phyloP scores from a whole-genome alignment of 163 green algal genomes.

The Chlorella variabilis region DNA sequence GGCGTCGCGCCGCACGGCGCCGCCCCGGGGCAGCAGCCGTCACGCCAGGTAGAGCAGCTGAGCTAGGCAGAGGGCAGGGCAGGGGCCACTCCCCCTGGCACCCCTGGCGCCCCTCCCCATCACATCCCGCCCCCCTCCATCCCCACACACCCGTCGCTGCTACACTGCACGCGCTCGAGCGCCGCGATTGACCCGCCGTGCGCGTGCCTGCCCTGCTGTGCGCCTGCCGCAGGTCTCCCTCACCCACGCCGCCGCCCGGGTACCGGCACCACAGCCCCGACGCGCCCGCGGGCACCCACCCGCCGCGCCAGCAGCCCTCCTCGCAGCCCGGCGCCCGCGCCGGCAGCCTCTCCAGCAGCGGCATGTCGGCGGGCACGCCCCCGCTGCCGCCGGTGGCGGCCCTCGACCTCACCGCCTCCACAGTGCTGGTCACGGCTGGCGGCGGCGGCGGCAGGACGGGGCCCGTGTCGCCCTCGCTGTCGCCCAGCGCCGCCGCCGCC shows the following conservation, averaged over 20 bases:
- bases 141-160: too few relatives aligned
- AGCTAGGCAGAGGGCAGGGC: too few relatives aligned
- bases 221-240: conserved; percentile 19
- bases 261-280: conserved; percentile 34
- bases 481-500: background rate
- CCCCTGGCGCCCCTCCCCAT: too few relatives aligned
- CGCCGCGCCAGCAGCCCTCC: background rate
- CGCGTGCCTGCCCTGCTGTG: background rate
- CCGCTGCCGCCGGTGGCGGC: background rate
- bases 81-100: background rate
- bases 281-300: background rate
- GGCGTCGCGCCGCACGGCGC: background rate
- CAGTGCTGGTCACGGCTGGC: conserved; percentile 15
- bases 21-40: conserved; percentile 9
- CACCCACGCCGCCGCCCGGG: background rate
- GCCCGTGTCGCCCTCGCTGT: background rate
- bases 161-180: background rate
- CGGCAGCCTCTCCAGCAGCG: conserved; percentile 11
- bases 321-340: background rate
- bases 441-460: background rate
- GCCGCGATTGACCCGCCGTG: background rate
- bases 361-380: background rate
- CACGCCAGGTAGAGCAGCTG: conserved; percentile 9
- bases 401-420: conserved; percentile 15
- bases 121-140: background rate